Evolutionary conservation across 306 rosid genomes (phyloP), one percentile per base, ranked within the genome.

Genomic region (Trifolium repens): DNA sequence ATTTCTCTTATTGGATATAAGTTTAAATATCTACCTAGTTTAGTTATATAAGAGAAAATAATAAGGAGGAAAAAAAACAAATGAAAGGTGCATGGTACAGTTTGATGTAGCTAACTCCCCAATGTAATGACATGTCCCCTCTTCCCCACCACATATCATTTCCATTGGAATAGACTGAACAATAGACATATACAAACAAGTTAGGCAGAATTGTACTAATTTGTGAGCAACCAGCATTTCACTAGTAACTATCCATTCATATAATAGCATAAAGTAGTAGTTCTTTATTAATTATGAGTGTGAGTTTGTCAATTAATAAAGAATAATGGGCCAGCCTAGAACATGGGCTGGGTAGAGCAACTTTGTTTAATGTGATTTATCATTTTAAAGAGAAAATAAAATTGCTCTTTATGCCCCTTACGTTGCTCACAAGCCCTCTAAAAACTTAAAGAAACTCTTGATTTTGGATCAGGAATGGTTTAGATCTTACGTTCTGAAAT

Each of bases 171-270:
- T 73, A 43, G 77, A 73, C 80, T 37, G 8, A 26, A 69, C 80
- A 60, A 39, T 65, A 61, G 47, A 73, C 83, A 55, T 40, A 70
- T 62, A 39, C 49, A 40, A 75, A 46, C 67, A 83, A 75, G 79
- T 79, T 83, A 73, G 79, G 81, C 81, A 79, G 71, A 76, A 75
- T 44, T 69, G 81, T 70, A 75, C 69, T 75, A 49, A 71, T 75
- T 75, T 65, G 71, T 71, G 65, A 76, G 79, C 77, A 71, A 71
- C 69, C 46, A 24, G 47, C 34, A 59, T 49, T 79, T 71, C 43
- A 53, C 16, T 26, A 63, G 15, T 52, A 69, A 53, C 71, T 32
- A 67, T 66, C 62, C n/a, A 71, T 75, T 67, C 73, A 72, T 72
- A 58, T 39, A 39, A 55, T 55, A 64, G 9, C 43, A 49, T n/a